Evolutionary conservation across 179 eudicot species (phyloP), one percentile per base, ranked within the genome.

Genomic region (Pouteria campechiana): DNA sequence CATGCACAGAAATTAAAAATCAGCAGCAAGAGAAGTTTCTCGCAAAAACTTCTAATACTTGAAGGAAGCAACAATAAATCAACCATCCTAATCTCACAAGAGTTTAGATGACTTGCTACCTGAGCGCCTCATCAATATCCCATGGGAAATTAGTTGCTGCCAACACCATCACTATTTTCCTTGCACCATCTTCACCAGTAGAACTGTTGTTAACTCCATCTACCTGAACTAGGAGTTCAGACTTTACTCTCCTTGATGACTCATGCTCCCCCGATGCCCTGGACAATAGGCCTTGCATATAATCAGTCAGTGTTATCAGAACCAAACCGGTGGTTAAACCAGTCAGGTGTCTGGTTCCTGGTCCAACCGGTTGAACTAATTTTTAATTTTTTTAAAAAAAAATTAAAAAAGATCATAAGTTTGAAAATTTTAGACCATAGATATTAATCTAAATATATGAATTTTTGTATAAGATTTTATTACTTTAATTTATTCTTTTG

Each of bases 211-310:
- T 90, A 17, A 82, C 98, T 41, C 98, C 97, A 68, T 90, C 98
- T 37, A 90, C 93, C 73, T 90, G 98, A 66, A 90, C 98, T 43
- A 90, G 86, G 50, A 90, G 75, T 62, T 90, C 98, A 57, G 98
- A 90, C 56, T 90, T 90, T 46, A 90, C 98, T 69, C 98, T 81
- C 54, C 98, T 74, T 13, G 98, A 90, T 58, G 98, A 90, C 58
- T 90, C 98, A 55, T 90, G 98, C 59, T 90, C 98, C 45, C 98
- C 98, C n/a, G 98, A 90, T 57, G 95, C 98, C 75, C 98, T 90
- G 70, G 8, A 60, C 48, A 38, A 23, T 17, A 63, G 30, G 28
- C 22, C 45, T 12, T 28, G 18, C 13, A 25, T 10, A 48, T 28
- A 32, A 41, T 16, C 10, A 25, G 22, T 19, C 8, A 40, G 35